These are phyloP conservation scores for Cryomyces antarcticus DNA, from an alignment of 495 filamentous ascomycete genomes.

Conservation along the genomic window DNA sequence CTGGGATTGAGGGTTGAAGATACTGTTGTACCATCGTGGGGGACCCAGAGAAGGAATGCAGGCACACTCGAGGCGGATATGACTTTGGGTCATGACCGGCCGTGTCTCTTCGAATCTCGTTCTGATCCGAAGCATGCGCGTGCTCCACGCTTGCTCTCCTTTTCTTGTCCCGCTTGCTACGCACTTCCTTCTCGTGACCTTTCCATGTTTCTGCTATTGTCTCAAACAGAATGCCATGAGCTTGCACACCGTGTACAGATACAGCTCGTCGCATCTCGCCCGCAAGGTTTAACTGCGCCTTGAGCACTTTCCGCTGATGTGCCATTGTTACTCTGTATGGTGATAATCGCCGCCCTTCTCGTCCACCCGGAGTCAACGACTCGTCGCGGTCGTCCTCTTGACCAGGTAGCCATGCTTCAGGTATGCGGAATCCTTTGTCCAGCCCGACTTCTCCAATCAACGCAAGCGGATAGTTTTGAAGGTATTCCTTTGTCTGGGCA, in stretches of 20 bases:
- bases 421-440: conserved; percentile 70
- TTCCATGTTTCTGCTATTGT: conserved; percentile 57
- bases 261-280: conserved; percentile 64
- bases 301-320: conserved; percentile 59
- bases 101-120: conserved; percentile 2
- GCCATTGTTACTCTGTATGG: conserved; percentile 53
- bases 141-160: conserved; percentile 10
- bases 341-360: conserved; percentile 57
- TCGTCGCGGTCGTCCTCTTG: conserved; percentile 31
- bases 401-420: conserved; percentile 35
- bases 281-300: conserved; percentile 69
- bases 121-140: conserved; percentile 13
- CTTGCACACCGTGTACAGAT: conserved; percentile 80
- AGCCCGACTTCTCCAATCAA: conserved; percentile 80
- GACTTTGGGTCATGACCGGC: conserved; percentile 23
- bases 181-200: conserved; percentile 51
- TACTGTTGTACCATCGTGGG: conserved; percentile 60
- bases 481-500: conserved; percentile 36
- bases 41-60: conserved; percentile 86
- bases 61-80: conserved; percentile 77
- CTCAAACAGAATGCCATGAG: conserved; percentile 66
- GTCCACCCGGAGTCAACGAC: conserved; percentile 53
- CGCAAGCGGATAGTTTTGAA: conserved; percentile 42
- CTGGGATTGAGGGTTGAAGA: conserved; percentile 49
- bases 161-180: conserved; percentile 38